Conservation (phyloP, 1,139 yeast species). For the Diutina rugosa region DNA sequence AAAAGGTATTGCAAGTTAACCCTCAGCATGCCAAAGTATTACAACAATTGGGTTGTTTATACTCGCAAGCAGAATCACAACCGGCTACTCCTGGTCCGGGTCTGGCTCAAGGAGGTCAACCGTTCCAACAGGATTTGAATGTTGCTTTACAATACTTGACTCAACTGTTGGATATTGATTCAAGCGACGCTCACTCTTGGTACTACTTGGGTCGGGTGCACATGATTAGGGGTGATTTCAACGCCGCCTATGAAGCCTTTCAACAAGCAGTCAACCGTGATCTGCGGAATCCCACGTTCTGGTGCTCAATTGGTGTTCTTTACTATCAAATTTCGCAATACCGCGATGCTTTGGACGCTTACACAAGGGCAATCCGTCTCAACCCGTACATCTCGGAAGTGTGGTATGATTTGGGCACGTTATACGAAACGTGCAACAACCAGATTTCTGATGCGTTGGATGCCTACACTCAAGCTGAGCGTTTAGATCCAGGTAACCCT, state of each 20-base stretch:
- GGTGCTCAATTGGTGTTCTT: conserved; percentile 97
- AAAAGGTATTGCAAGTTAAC: conserved; percentile 76
- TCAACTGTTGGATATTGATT: conserved; percentile 81
- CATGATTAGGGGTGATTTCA: conserved; percentile 90
- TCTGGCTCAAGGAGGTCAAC: conserved; percentile 6
- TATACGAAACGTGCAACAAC: conserved; percentile 93
- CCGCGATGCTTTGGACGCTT: conserved; percentile 94
- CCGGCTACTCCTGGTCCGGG: conserved; percentile 11
- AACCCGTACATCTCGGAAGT: conserved; percentile 95
- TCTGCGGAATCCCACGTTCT: conserved; percentile 91
- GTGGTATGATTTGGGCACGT: conserved; percentile 95
- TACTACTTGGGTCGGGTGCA: conserved; percentile 92
- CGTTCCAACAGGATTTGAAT: conserved; percentile 58
- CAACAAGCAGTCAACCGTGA: conserved; percentile 98
- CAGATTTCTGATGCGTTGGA: conserved; percentile 91
- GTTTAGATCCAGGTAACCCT: conserved; percentile 87
- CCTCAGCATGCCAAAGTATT: conserved; percentile 93
- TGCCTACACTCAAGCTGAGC: conserved; percentile 92
- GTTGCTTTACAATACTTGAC: conserved; percentile 71
- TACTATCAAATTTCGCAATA: conserved; percentile 93
- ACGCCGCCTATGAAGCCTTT: conserved; percentile 94
- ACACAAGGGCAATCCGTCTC: conserved; percentile 87
- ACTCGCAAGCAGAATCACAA: conserved; percentile 56
- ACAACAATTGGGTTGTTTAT: conserved; percentile 91
- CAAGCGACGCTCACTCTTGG: conserved; percentile 93